A percentile compares a stretch with the other conserved stretches of the same genome.
Conservation (phyloP, 2,329 filamentous ascomycete species). For the Alternaria hordeiaustralica region DNA sequence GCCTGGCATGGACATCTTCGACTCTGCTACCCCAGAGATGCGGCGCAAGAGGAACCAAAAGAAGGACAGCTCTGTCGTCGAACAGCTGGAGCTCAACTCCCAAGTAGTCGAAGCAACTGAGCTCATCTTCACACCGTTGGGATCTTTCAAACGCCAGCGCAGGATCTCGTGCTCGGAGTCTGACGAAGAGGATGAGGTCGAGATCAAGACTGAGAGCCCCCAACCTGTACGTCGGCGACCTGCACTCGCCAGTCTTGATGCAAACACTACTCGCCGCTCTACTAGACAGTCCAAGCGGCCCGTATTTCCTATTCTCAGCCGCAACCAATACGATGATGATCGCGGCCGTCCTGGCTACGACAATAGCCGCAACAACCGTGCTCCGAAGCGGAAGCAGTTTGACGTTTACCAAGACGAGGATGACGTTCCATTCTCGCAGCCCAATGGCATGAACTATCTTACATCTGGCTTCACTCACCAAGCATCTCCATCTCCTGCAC, state of each 20-base stretch:
- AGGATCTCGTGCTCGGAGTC: slow-evolving; percentile 54
- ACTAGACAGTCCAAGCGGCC: slow-evolving; percentile 38
- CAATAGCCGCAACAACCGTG: slow-evolving; percentile 35
- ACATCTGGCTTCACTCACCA: slow-evolving; percentile 41
- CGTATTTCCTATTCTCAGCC: slow-evolving; percentile 24
- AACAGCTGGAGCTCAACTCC: slow-evolving; percentile 70
- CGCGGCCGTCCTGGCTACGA: slow-evolving; percentile 40
- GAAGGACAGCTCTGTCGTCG: slow-evolving; percentile 74
- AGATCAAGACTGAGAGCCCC: slow-evolving; percentile 46
- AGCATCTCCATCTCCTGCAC: slow-evolving; percentile 33
- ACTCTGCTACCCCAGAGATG: slow-evolving; percentile 76
- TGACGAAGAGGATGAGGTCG: slow-evolving; percentile 48
- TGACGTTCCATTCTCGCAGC: slow-evolving; percentile 39
- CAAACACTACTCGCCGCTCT: slow-evolving; percentile 36
- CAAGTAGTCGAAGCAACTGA: slow-evolving; percentile 69
- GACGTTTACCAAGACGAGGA: slow-evolving; percentile 51
- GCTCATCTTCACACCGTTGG: slow-evolving; percentile 63
- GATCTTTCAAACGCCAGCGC: slow-evolving; percentile 51
- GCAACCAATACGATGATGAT: slow-evolving; percentile 41
- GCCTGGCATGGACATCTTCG: slow-evolving; percentile 82
- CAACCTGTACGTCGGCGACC: slow-evolving; percentile 31
- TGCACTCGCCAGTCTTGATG: slow-evolving; percentile 41
- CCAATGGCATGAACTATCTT: slow-evolving; percentile 43
- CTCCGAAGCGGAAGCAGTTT: slow-evolving; percentile 46
- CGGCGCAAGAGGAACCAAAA: slow-evolving; percentile 78